Evolutionary conservation across 768 basidiomycete genomes (phyloP).

Genomic region (Calocybe gangraenosa): DNA sequence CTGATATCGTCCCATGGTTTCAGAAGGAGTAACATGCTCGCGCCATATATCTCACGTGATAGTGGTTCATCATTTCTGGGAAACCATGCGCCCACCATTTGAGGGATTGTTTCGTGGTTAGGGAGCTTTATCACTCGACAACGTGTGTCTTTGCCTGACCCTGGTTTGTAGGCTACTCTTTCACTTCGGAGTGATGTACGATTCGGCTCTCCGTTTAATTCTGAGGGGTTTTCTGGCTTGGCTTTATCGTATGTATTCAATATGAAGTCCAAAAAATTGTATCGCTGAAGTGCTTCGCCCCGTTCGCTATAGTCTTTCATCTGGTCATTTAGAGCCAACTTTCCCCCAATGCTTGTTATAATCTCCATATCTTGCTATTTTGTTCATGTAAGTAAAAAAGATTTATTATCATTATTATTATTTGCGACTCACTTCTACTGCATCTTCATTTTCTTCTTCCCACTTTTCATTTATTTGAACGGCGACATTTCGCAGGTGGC

Average conservation of each 20-base stretch:
- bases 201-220: constrained; percentile 8
- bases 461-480: too few species aligned
- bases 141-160: constrained; percentile 5
- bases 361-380: neutral
- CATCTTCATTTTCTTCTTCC: too few species aligned
- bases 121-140: constrained; percentile 17
- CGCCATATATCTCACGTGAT: constrained; percentile 21
- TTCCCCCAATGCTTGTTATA: neutral
- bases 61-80: constrained; percentile 18
- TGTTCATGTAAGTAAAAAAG: neutral
- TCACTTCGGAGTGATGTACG: constrained; percentile 9
- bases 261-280: constrained; percentile 14
- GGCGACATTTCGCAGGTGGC: too few species aligned
- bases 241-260: constrained; percentile 21
- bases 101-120: constrained; percentile 30
- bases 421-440: too few species aligned
- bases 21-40: constrained; percentile 27
- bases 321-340: constrained; percentile 14
- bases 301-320: constrained; percentile 17
- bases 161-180: constrained; percentile 16
- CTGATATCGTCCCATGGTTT: constrained; percentile 27
- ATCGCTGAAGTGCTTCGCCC: constrained; percentile 9
- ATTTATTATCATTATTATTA: too few species aligned
- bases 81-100: constrained; percentile 30
- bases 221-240: constrained; percentile 13